These are phyloP conservation scores for Fusarium domesticum DNA, from an alignment of 2,329 filamentous ascomycete genomes.

Conservation along the genomic window DNA sequence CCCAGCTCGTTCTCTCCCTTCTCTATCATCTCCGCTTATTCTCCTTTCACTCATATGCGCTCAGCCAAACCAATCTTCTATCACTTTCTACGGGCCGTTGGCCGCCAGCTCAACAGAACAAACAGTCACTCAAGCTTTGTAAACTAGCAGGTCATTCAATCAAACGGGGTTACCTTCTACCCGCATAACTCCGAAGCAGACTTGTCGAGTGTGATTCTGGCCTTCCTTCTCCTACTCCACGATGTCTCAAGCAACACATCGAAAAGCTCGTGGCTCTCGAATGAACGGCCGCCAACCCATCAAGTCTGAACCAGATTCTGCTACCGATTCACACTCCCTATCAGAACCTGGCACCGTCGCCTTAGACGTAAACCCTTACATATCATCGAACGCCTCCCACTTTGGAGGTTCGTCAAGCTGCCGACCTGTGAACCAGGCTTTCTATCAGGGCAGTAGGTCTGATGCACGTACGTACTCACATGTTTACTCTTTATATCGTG, in stretches of 20 bases:
- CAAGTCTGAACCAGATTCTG: conserved; percentile 29
- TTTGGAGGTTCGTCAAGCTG: conserved; percentile 17
- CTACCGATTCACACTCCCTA: conserved; percentile 8
- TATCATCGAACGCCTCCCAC: conserved; percentile 18
- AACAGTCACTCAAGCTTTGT: no score
- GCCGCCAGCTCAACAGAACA: no score
- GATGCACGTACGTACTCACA: conserved; percentile 37
- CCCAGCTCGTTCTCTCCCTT: no score
- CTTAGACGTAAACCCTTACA: conserved; percentile 2
- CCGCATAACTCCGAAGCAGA: not conserved
- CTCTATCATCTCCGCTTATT: no score
- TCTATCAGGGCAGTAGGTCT: conserved; percentile 33
- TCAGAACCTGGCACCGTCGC: conserved; percentile 15
- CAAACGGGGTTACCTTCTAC: no score
- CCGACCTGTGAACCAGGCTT: conserved; percentile 20
- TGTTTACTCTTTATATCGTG: not conserved
- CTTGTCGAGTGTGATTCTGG: conserved; percentile 16
- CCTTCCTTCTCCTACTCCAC: conserved; percentile 10
- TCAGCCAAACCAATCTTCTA: no score
- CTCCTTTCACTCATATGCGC: no score
- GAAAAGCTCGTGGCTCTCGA: conserved; percentile 16
- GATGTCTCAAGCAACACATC: conserved; percentile 24
- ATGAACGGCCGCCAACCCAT: conserved; percentile 11
- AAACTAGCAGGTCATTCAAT: no score
- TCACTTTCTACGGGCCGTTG: no score